Base-by-base conservation (phyloP, 208 protist species). In the Vickermania ingenoplastis region DNA sequence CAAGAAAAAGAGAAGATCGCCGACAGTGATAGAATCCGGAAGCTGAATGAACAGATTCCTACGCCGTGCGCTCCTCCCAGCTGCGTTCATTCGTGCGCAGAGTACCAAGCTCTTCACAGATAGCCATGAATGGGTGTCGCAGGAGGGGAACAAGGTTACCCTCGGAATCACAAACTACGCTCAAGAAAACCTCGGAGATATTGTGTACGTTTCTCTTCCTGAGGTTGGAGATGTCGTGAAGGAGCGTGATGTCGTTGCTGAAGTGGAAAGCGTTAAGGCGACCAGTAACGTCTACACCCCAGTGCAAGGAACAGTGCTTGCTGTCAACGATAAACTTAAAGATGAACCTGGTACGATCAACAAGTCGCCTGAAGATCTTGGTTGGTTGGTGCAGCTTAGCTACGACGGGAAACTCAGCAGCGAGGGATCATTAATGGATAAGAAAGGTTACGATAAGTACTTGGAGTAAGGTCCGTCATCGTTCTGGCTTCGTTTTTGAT, bases 241-340 rank as follows among this genome's bases (percentile, higher is more conserved):
- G 2, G 75, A 63, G 36, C 77, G 81, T 57, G 83, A 91, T 24
- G 73, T 84, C 5, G 57, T 92, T 63, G 88, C 81, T n/a, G 86
- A 93, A 59, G 81, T 96, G 41, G 88, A 96, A 65, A 95, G 88
- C 63, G 89, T 97, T 2, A 97, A 97, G 71, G 91, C 91, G 3
- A 94, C 91, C 24, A 94, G 85, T 69, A 85, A 89, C 58, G 77
- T 97, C 50, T 92, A 91, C 74, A 91, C 85, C 21, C 91, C 91
- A 22, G 75, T 97, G 5, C 69, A 63, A 28, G 91, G 91, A 60
- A 88, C 75, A 25, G 76, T 97, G 48, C 67, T 71, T 14, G 67
- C 81, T 13, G 84, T 97, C 36, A 97, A 97, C 75, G 83, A 89
- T 26, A 72, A 71, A 50, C 74, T 95, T 50, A 86, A 77, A 57